Base-by-base conservation (phyloP, 179 eudicot genomes). In the Gypsophila paniculata region DNA sequence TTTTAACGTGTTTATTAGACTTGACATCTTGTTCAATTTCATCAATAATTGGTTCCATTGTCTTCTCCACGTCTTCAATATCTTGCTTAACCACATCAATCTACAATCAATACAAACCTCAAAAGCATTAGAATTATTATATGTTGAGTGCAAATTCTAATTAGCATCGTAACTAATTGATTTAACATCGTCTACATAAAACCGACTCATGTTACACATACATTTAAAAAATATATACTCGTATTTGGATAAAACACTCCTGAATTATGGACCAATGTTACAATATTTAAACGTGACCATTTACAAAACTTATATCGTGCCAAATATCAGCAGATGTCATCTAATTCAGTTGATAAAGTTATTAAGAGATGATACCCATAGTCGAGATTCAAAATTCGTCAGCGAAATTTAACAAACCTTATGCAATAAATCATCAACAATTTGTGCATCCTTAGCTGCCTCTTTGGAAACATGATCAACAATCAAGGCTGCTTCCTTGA, bases 401-500 rank as follows among this genome's bases (percentile, higher is more conserved):
- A 29, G 34, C 34, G 4, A 29, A 29, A 12, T 60, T 2, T 42
- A 23, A 18, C 13, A 6, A 5, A 81, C 89, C 87, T 83, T 75
- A 53, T 79, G 81, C 61, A 83, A 65, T 26, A 85, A 68, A 48
- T 81, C 66, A 66, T 83, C 80, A 1, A 82, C 79, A 0, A 83
- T 21, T 23, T 75, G 79, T 21, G 87, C 89, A 77, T 85, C 89
- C 18, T 80, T 77, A 18, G 78, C 82, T 9, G 80, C 82, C 73
- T 80, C 86, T 51, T 81, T 18, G 4, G 87, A 83, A 7, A 77
- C 22, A 58, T 79, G 83, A 60, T 83, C 87, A 29, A 77, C 76
- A 0, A 75, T 32, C 68, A 78, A 53, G 68, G 85, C 94, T 8
- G 84, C 84, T 71, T 87, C 80, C 69, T 90, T 89, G 19, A 89